phyloP scores from a whole-genome alignment of 805 yeast genomes.

The Monosporozyma yasuniensis region DNA sequence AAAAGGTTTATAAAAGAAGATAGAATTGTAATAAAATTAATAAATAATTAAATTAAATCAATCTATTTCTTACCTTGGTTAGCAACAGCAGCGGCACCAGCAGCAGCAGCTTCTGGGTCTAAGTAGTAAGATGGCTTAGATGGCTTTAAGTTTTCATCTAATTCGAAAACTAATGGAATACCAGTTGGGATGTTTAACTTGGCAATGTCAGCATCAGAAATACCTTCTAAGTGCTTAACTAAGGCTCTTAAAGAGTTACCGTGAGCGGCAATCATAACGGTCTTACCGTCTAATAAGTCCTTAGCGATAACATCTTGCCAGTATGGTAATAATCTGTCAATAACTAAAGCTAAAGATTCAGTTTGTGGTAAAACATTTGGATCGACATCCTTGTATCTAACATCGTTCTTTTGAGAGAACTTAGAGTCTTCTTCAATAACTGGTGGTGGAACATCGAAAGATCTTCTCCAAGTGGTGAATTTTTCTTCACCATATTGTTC shows the following conservation, averaged over 20 bases:
- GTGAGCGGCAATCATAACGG: constrained; percentile 91
- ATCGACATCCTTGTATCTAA: constrained; percentile 76
- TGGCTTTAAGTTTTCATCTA: constrained; percentile 80
- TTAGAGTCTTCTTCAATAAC: constrained; percentile 64
- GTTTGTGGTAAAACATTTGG: constrained; percentile 85
- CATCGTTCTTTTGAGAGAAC: constrained; percentile 79
- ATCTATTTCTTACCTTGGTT: constrained; percentile 70
- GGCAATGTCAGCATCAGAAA: constrained; percentile 87
- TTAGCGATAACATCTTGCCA: constrained; percentile 88
- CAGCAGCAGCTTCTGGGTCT: constrained; percentile 99
- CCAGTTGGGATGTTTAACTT: constrained; percentile 97
- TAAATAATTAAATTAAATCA: not conserved
- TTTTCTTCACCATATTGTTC: constrained; percentile 82
- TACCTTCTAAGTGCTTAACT: constrained; percentile 90
- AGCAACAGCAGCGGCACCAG: constrained; percentile 99
- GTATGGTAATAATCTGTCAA: constrained; percentile 93
- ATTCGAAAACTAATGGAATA: constrained; percentile 94
- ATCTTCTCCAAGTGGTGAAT: constrained; percentile 96
- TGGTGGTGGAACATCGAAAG: constrained; percentile 96
- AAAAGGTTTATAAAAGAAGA: not conserved
- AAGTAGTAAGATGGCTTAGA: constrained; percentile 89
- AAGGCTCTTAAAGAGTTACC: constrained; percentile 97
- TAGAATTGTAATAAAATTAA: not conserved
- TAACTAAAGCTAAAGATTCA: constrained; percentile 89
- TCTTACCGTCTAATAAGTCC: constrained; percentile 78